A percentile compares a stretch with the other conserved stretches of the same genome.
Evolutionary conservation across 202 grass and related monocot species (phyloP).

Genomic region (Miscanthus sacchariflorus): DNA sequence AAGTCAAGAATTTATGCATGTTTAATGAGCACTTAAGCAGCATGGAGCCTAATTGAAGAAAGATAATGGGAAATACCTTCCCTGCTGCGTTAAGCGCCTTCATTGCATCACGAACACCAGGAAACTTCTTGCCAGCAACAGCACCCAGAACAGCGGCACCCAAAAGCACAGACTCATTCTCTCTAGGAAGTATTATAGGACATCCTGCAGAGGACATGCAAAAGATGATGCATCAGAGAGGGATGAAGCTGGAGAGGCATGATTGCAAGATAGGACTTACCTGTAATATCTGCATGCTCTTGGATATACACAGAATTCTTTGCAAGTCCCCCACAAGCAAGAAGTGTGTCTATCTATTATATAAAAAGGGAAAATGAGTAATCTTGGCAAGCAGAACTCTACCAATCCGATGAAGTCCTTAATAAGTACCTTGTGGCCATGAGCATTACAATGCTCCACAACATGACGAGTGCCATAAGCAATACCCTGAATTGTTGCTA

Average conservation of each 20-base stretch:
- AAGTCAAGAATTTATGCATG: neutral
- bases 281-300: conserved; percentile 87
- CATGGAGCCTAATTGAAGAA: neutral
- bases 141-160: conserved; percentile 90
- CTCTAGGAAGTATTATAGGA: conserved; percentile 86
- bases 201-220: conserved; percentile 62
- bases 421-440: conserved; percentile 84
- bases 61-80: conserved; percentile 47
- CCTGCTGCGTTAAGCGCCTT: conserved; percentile 89
- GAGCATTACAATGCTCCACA: conserved; percentile 91
- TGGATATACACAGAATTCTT: conserved; percentile 95
- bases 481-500: conserved; percentile 92
- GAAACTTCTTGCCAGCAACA: conserved; percentile 84
- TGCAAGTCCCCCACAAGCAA: conserved; percentile 88
- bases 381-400: conserved; percentile 1
- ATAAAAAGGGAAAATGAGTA: conserved; percentile 37
- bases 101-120: conserved; percentile 75
- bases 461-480: conserved; percentile 93
- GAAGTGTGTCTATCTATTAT: conserved; percentile 83
- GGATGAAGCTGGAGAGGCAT: neutral
- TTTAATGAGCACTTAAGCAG: neutral
- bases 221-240: conserved; percentile 35
- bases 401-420: neutral
- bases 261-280: conserved; percentile 53
- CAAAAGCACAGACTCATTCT: conserved; percentile 91